phyloP scores from a whole-genome alignment of 768 basidiomycete genomes.

The Dacryopinax primogenitus region DNA sequence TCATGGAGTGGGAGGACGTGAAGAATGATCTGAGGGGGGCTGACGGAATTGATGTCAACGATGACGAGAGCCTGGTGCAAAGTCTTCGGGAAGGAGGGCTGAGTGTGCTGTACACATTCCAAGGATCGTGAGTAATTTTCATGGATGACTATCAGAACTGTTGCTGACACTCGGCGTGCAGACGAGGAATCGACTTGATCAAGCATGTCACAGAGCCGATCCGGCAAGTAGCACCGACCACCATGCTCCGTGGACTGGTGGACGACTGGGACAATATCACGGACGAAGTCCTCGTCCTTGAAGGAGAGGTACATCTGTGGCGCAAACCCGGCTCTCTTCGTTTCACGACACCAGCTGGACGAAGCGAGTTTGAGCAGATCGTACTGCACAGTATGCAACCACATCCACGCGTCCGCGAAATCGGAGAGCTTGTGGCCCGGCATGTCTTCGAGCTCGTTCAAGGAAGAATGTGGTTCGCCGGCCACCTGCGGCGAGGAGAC shows the following conservation, averaged over 20 bases:
- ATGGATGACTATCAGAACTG: neutral
- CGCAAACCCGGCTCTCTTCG: constrained; percentile 30
- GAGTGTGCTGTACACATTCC: constrained; percentile 33
- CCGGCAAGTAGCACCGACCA: constrained; percentile 28
- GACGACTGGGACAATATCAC: constrained; percentile 30
- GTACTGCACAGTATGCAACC: constrained; percentile 27
- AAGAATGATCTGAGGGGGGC: constrained; percentile 15
- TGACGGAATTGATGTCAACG: constrained; percentile 19
- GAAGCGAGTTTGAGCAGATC: constrained; percentile 27
- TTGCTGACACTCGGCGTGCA: constrained; percentile 16
- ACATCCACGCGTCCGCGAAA: constrained; percentile 21
- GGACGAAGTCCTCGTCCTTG: constrained; percentile 32
- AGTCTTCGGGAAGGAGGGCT: constrained; percentile 31
- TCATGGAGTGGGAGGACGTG: constrained; percentile 26
- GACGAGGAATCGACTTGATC: constrained; percentile 34
- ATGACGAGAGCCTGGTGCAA: constrained; percentile 25
- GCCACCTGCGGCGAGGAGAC: constrained; percentile 18
- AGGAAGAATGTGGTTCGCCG: constrained; percentile 17
- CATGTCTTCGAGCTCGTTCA: constrained; percentile 25
- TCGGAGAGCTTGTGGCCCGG: constrained; percentile 25
- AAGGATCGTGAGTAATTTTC: constrained; percentile 29
- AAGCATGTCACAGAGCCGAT: constrained; percentile 33
- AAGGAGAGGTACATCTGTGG: constrained; percentile 31
- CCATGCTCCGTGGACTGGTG: constrained; percentile 30
- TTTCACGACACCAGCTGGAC: constrained; percentile 25